Evolutionary conservation across 2,329 filamentous ascomycete genomes (phyloP), one percentile per base, ranked within the genome.

Genomic region (Corynespora cassiicola): DNA sequence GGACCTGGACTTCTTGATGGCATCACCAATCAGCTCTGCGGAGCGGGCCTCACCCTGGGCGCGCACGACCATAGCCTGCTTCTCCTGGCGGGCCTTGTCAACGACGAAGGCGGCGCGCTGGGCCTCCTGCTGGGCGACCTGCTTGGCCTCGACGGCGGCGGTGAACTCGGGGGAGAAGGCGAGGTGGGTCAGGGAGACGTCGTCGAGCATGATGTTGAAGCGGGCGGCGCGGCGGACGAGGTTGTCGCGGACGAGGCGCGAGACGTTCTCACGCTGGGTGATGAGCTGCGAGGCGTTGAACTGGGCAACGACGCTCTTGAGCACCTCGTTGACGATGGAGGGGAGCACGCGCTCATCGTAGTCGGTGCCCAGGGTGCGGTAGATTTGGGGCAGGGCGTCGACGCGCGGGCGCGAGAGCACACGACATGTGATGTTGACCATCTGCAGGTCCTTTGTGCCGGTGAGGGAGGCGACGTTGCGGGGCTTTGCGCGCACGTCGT

Each of bases 391-490:
- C 26, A 99, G 83, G 20, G 91, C 88, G 53, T 88, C 84, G 63
- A 99, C 77, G 42, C 90, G 84, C 39, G 94, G 94, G 59, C 90
- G 81, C 42, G 92, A 96, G 36, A 99, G 88, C 42, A 99, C 94
- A 88, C 94, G 92, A 75, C 94, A 99, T 66, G 92, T 99, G 69
- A 99, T 97, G 82, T 99, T 99, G 68, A 97, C 94, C 94, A 99
- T 99, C 78, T 99, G 94, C 73, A 99, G 77, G 74, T 99, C 94
- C 80, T 99, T 99, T 66, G 94, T 99, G 58, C 94, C 94, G 44
- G 94, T 99, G 54, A 99, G 82, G 54, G 94, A 97, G 54, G 94
- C 88, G 59, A 99, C 91, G 65, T 95, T 96, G 69, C 94, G 86
- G 62, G 94, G 94, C 79, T 92, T 96, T 45, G 94, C 94, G 74